phyloP scores from a whole-genome alignment of 805 yeast species.

The Metschnikowia continentalis region DNA sequence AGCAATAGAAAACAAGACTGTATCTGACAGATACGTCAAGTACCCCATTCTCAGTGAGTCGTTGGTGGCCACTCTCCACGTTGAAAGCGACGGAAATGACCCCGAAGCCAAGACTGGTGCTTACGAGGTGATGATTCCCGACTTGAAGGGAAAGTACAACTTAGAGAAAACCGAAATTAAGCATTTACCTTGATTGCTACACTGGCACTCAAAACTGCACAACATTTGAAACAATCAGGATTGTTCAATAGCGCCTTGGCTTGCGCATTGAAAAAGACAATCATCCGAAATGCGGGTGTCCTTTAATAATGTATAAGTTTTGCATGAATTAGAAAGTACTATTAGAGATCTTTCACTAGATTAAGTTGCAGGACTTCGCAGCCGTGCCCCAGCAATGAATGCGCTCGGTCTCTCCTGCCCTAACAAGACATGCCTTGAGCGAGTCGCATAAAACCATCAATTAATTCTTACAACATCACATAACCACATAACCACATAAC shows the following conservation, averaged over 20 bases:
- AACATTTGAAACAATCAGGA: neutral
- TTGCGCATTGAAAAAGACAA: neutral
- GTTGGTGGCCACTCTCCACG: slow-evolving; percentile 65
- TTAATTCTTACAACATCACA: neutral
- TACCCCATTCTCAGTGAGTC: slow-evolving; percentile 58
- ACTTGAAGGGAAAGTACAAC: slow-evolving; percentile 33
- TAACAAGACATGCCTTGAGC: neutral
- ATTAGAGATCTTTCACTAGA: neutral
- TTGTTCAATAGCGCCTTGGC: neutral
- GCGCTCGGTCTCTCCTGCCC: neutral
- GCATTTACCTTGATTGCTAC: slow-evolving; percentile 21
- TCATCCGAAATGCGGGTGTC: neutral
- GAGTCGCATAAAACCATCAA: neutral
- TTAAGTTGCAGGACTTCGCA: neutral
- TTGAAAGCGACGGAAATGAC: slow-evolving; percentile 57
- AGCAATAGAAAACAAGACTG: slow-evolving; percentile 7
- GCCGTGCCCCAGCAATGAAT: neutral
- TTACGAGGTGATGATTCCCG: slow-evolving; percentile 72
- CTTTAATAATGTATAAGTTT: neutral
- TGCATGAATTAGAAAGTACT: neutral
- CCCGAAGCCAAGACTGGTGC: slow-evolving; percentile 50
- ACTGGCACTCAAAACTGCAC: neutral
- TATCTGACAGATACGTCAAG: slow-evolving; percentile 31
- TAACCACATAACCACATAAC: neutral
- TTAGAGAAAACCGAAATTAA: slow-evolving; percentile 32